Evolutionary conservation across 1,284 basidiomycete genomes (phyloP).

Genomic region (Ceratobasidium sp.): DNA sequence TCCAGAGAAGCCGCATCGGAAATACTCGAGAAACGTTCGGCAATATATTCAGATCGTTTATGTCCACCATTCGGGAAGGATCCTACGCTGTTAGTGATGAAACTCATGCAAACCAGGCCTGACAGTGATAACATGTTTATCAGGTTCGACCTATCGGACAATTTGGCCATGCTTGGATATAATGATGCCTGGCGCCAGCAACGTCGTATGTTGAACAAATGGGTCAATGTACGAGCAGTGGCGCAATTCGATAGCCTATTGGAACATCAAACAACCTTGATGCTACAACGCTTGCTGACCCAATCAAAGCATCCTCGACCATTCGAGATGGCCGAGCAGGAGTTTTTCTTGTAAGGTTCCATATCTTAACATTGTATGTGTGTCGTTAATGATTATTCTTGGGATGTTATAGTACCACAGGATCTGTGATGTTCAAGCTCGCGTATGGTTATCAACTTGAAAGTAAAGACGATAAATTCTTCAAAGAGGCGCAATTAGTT

Average conservation of each 20-base stretch:
- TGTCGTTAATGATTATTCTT: neutral
- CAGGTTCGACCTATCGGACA: too few species aligned
- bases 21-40: too few species aligned
- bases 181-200: too few species aligned
- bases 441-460: slow-evolving; percentile 18
- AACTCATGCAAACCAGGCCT: too few species aligned
- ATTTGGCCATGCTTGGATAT: too few species aligned
- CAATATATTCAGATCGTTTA: too few species aligned
- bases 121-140: too few species aligned
- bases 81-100: too few species aligned
- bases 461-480: neutral
- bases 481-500: neutral
- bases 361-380: neutral
- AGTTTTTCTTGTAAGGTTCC: slow-evolving; percentile 20
- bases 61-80: too few species aligned
- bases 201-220: too few species aligned
- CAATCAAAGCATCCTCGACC: neutral
- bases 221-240: neutral
- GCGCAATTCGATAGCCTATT: neutral
- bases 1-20: too few species aligned
- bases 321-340: neutral
- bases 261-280: neutral
- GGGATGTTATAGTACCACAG: neutral
- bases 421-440: slow-evolving; percentile 4
- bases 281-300: neutral